Percentiles rank a stretch among this genome's conserved stretches.
These are phyloP conservation scores for Rhododendron griersonianum DNA, from an alignment of 148 eudicot genomes.

Conservation along the genomic window DNA sequence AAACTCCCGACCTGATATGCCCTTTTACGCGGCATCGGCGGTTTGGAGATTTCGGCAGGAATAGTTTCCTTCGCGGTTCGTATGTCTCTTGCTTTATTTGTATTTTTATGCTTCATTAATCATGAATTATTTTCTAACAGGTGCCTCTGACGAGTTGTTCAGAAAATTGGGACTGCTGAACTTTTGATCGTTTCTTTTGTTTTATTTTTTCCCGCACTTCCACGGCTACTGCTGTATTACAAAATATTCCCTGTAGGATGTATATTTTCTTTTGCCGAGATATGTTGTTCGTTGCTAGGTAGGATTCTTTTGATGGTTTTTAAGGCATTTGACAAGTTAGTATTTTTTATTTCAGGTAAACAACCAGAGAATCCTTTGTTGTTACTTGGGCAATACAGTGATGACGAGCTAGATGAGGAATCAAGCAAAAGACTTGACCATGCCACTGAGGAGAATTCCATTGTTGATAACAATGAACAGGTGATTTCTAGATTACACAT, in stretches of 20 bases:
- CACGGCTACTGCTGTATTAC: background rate
- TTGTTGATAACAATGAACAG: constrained; percentile 37
- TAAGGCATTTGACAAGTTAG: constrained; percentile 20
- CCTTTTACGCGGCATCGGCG: constrained; percentile 54
- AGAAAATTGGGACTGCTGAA: constrained; percentile 1
- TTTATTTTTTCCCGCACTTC: background rate
- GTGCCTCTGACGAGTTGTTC: constrained; percentile 34
- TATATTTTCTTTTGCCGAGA: constrained; percentile 10
- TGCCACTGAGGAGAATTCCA: constrained; percentile 20
- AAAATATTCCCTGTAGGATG: background rate
- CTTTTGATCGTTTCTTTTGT: constrained; percentile 16
- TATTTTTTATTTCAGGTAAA: constrained; percentile 56
- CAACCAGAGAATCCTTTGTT: constrained; percentile 67
- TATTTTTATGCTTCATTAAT: constrained; percentile 59
- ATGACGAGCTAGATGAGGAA: constrained; percentile 78
- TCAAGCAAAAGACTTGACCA: constrained; percentile 36
- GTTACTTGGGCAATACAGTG: constrained; percentile 93
- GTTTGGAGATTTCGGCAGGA: constrained; percentile 56
- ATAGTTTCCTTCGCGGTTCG: constrained; percentile 66
- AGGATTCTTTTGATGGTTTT: constrained; percentile 14
- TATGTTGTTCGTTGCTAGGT: constrained; percentile 11
- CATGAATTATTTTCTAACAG: constrained; percentile 47
- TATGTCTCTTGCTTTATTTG: constrained; percentile 80
- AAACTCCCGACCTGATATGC: constrained; percentile 61
- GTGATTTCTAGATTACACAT: constrained; percentile 24